phyloP scores from a whole-genome alignment of 768 basidiomycete genomes.

The Trametes punicea region DNA sequence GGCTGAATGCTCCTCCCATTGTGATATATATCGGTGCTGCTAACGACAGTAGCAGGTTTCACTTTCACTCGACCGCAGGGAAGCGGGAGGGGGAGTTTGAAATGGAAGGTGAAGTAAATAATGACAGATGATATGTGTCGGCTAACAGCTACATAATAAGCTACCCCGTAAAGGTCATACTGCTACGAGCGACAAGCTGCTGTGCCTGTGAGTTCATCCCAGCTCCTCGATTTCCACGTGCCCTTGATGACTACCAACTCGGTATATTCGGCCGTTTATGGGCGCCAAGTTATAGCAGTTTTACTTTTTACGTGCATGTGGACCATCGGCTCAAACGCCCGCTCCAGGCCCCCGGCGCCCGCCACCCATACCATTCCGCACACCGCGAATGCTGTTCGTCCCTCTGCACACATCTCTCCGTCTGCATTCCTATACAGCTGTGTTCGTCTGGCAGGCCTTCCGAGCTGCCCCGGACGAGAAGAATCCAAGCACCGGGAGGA shows the following conservation, averaged over 20 bases:
- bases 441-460: background rate
- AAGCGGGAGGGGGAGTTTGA: background rate
- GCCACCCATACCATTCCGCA: background rate
- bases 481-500: background rate
- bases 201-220: conserved; percentile 30
- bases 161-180: too few relatives aligned
- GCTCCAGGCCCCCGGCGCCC: background rate
- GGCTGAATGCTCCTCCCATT: too few relatives aligned
- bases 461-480: background rate
- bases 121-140: conserved; percentile 17
- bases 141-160: too few relatives aligned
- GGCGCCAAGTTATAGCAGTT: conserved; percentile 22
- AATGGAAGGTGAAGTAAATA: conserved; percentile 6
- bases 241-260: conserved; percentile 18
- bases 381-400: background rate
- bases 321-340: background rate
- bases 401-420: background rate
- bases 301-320: background rate
- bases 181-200: conserved; percentile 10
- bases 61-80: conserved; percentile 3
- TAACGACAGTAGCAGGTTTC: too few relatives aligned
- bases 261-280: conserved; percentile 23
- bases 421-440: conserved; percentile 12
- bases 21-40: too few relatives aligned
- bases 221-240: conserved; percentile 10